These are phyloP conservation scores for Penicillium sp. DNA, from an alignment of 2,329 filamentous ascomycete species.

Conservation along the genomic window DNA sequence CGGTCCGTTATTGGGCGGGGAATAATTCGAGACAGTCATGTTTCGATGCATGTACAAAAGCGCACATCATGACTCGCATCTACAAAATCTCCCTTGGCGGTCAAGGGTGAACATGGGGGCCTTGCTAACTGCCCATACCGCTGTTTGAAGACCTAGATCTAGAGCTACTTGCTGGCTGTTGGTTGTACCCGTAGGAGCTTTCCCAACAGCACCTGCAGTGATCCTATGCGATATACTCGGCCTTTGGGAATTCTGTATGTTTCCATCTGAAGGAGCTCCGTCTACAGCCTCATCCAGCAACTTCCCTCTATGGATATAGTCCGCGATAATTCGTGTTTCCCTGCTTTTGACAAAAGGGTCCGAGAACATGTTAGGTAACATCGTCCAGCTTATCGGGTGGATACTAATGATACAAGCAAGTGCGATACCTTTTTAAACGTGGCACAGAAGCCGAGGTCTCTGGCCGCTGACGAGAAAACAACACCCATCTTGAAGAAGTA, in stretches of 20 bases:
- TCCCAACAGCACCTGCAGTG: slow-evolving; percentile 4
- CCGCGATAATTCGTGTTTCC: neutral
- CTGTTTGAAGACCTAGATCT: neutral
- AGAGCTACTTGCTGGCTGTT: neutral
- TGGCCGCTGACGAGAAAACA: slow-evolving; percentile 12
- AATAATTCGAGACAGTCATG: neutral
- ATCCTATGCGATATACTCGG: slow-evolving; percentile 7
- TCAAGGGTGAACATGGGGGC: neutral
- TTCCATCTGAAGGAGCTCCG: neutral
- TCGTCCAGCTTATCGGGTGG: slow-evolving; percentile 11
- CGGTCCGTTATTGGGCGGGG: slow-evolving; percentile 3
- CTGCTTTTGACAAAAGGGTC: neutral
- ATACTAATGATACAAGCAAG: slow-evolving; percentile 3
- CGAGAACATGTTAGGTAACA: slow-evolving; percentile 17
- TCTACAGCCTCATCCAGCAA: slow-evolving; percentile 12
- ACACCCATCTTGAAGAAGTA: slow-evolving; percentile 7
- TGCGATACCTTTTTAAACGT: slow-evolving; percentile 16
- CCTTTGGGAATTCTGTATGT: neutral
- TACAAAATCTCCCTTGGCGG: slow-evolving; percentile 2
- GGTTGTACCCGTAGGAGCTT: neutral
- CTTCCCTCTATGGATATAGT: slow-evolving; percentile 18
- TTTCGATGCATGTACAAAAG: slow-evolving; percentile 6
- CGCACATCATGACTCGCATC: slow-evolving; percentile 6
- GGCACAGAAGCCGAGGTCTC: slow-evolving; percentile 14
- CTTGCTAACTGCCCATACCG: neutral